Base-by-base conservation (phyloP, 768 basidiomycete species). In the Tylopilus vinaceipallidus region DNA sequence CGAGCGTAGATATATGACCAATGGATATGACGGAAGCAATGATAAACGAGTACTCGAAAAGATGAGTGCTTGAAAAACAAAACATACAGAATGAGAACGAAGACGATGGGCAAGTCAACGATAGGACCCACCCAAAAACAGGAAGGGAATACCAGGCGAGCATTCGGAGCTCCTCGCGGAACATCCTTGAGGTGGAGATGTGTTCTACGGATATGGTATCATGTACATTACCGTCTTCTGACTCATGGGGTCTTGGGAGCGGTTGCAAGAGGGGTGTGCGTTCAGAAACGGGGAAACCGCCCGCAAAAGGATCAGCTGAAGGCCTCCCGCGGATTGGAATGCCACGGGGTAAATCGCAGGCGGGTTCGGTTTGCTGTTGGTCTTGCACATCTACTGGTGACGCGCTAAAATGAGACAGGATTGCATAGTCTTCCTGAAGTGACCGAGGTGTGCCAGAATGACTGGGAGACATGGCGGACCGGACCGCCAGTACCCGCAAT, bases 1-100 rank as follows among this genome's bases (percentile, higher is more conserved):
- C 90, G 1, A 80, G 82, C 0, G 93, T 95, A 1, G 91, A 93
- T 11, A 98, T 70, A 66, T 98, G 95, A 0, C 95, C 95, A 20
- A 95, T 88, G 11, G 85, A 86, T 30, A 98, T 67, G 42, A 95
- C 90, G 11, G 91, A 85, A 3, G 84, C 84, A 33, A 95, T 75
- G 39, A 91, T 79, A 29, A 98, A 80, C 9, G 87, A 89, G 66
- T 89, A 95, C 64, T 98, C 95, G 17, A 91, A 75, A 17, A 91
- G 43, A 54, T 90, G 86, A 3, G 90, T 85, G 6, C 90, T 91
- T 35, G 35, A 24, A 12, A 37, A 40, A 23, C 6, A 29, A 6
- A 16, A 14, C 42, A 34, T 27, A 17, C 9, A n/a, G 17, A 5
- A 19, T 54, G 22, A 55, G 54, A 22, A 23, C 10, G 40, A 19